These are phyloP conservation scores for Picea sitchensis DNA, from an alignment of 75 land plant genomes.

Conservation along the genomic window DNA sequence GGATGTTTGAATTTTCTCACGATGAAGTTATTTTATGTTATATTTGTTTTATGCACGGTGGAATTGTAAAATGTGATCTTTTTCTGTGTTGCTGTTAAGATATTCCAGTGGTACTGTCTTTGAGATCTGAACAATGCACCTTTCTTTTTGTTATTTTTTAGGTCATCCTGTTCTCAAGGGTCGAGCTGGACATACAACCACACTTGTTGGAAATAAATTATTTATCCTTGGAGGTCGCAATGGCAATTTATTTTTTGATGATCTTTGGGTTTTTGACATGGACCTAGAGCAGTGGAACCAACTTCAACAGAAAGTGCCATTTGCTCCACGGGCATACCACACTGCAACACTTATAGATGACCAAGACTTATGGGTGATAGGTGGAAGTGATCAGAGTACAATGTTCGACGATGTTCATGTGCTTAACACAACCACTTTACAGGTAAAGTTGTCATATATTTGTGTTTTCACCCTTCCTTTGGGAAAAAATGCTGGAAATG, in stretches of 20 bases:
- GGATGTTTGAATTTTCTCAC: background rate
- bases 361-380: slow-evolving; percentile 38
- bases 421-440: slow-evolving; percentile 31
- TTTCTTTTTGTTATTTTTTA: slow-evolving; percentile 1
- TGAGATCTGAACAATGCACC: background rate
- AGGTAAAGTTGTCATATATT: slow-evolving; percentile 18
- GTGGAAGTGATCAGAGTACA: slow-evolving; percentile 36
- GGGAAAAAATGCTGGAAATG: background rate
- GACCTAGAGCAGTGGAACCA: slow-evolving; percentile 37
- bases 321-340: slow-evolving; percentile 42
- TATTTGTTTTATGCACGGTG: too few species aligned
- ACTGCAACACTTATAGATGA: slow-evolving; percentile 34
- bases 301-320: slow-evolving; percentile 29
- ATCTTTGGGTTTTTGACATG: slow-evolving; percentile 45
- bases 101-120: background rate
- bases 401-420: slow-evolving; percentile 40
- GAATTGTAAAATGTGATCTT: background rate
- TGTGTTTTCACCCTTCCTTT: background rate
- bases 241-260: slow-evolving; percentile 38
- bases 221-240: slow-evolving; percentile 45
- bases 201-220: slow-evolving; percentile 36
- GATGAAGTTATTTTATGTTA: background rate
- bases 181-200: slow-evolving; percentile 49
- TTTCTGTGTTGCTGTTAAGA: background rate
- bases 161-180: slow-evolving; percentile 35